Conservation (phyloP, 1,284 basidiomycete species). For the Leccinum fuscescens region DNA sequence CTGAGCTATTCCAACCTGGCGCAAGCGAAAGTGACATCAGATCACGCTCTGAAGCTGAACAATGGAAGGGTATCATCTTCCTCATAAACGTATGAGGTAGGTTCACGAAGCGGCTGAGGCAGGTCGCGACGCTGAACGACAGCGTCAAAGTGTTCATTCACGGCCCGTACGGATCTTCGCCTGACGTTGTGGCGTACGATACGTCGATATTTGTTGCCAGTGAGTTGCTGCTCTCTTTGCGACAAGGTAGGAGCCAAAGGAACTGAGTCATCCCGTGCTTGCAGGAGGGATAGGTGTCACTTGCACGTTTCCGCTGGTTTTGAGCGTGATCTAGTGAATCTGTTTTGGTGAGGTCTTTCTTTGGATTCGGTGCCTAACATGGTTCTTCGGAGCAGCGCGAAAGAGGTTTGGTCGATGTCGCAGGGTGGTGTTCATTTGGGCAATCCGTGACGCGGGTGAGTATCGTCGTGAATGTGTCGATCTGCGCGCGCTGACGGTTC, state of each 20-base stretch:
- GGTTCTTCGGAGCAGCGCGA: conserved; percentile 26
- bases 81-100: conserved; percentile 49
- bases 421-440: conserved; percentile 39
- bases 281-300: conserved; percentile 44
- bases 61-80: conserved; percentile 47
- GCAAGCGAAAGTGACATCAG: background rate
- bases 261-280: background rate
- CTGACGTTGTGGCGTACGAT: conserved; percentile 35
- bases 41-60: conserved; percentile 3
- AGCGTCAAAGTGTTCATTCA: conserved; percentile 39
- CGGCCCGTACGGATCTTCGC: conserved; percentile 44
- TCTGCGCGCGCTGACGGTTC: background rate
- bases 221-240: conserved; percentile 10
- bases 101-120: conserved; percentile 38
- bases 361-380: background rate
- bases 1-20: conserved; percentile 13
- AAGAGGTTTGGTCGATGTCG: conserved; percentile 24
- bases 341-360: background rate
- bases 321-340: conserved; percentile 38
- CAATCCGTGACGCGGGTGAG: conserved; percentile 38
- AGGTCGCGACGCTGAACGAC: conserved; percentile 25
- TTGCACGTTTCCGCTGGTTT: conserved; percentile 39
- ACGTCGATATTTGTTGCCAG: conserved; percentile 41
- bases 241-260: background rate
- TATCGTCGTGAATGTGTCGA: background rate